These are phyloP conservation scores for Agaricus sinodeliciosus DNA, from an alignment of 768 basidiomycete species.

Conservation along the genomic window DNA sequence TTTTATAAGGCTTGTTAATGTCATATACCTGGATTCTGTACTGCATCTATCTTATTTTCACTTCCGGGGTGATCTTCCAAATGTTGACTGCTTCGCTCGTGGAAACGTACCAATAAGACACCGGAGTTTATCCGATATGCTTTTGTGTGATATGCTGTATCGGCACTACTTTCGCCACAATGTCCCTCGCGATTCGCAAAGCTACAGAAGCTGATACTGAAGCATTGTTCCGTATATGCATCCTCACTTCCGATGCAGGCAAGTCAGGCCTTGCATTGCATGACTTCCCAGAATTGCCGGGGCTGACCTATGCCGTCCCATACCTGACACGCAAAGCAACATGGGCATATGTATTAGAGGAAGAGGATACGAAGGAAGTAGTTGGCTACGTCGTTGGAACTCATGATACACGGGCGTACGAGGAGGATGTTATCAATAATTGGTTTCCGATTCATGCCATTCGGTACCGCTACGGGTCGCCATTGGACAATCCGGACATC, in stretches of 20 bases:
- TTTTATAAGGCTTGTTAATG: constrained; percentile 33
- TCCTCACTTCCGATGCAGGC: constrained; percentile 70
- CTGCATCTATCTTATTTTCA: neutral
- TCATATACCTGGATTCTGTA: neutral
- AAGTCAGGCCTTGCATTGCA: constrained; percentile 57
- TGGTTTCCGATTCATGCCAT: constrained; percentile 65
- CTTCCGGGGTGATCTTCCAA: neutral
- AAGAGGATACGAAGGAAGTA: constrained; percentile 36
- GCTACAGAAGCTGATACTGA: constrained; percentile 47
- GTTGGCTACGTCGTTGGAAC: constrained; percentile 73
- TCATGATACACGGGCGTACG: constrained; percentile 59
- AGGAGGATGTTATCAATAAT: constrained; percentile 40
- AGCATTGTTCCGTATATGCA: constrained; percentile 64
- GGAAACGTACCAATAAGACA: neutral
- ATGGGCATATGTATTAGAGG: constrained; percentile 71
- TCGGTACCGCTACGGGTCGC: constrained; percentile 36
- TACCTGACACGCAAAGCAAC: constrained; percentile 64
- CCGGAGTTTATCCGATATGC: neutral
- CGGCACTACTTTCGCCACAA: constrained; percentile 12
- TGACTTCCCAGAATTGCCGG: constrained; percentile 57
- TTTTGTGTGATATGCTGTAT: neutral
- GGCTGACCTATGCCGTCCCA: constrained; percentile 69
- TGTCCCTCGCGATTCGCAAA: constrained; percentile 39
- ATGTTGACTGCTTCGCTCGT: neutral
- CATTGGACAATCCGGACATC: constrained; percentile 15